Conservation (phyloP, 345 rosid species). For the Mercurialis annua region DNA sequence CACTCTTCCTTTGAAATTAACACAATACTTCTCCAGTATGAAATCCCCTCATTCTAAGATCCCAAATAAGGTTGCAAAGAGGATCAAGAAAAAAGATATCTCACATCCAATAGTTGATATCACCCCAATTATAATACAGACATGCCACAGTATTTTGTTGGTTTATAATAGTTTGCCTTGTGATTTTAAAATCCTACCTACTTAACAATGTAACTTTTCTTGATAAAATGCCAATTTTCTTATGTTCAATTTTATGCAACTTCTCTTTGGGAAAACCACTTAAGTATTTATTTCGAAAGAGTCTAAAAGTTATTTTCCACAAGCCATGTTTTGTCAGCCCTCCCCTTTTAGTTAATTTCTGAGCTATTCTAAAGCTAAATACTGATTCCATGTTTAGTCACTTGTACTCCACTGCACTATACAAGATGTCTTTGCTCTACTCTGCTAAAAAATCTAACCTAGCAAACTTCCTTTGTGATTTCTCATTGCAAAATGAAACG, state of each 20-base stretch:
- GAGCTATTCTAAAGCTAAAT: no score
- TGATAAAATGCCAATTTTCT: no score
- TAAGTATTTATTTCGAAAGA: no score
- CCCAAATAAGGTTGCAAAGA: conserved; percentile 2
- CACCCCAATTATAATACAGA: background rate
- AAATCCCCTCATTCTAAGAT: background rate
- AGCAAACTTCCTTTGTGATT: background rate
- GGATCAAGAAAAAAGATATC: background rate
- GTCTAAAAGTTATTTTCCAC: no score
- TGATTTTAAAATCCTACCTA: background rate
- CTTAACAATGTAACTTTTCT: background rate
- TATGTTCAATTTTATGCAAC: no score
- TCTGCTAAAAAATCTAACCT: background rate
- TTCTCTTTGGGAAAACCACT: no score
- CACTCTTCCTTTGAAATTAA: background rate
- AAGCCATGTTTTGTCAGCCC: no score
- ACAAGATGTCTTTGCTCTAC: no score
- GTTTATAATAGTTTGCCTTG: background rate
- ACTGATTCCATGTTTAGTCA: no score
- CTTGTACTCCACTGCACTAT: no score
- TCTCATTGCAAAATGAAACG: background rate
- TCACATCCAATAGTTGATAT: background rate
- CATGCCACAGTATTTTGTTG: background rate
- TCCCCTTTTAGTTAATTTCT: no score
- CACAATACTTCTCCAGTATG: background rate